Conservation (phyloP, 2,329 filamentous ascomycete species). For the Alternaria hordeiaustralica region DNA sequence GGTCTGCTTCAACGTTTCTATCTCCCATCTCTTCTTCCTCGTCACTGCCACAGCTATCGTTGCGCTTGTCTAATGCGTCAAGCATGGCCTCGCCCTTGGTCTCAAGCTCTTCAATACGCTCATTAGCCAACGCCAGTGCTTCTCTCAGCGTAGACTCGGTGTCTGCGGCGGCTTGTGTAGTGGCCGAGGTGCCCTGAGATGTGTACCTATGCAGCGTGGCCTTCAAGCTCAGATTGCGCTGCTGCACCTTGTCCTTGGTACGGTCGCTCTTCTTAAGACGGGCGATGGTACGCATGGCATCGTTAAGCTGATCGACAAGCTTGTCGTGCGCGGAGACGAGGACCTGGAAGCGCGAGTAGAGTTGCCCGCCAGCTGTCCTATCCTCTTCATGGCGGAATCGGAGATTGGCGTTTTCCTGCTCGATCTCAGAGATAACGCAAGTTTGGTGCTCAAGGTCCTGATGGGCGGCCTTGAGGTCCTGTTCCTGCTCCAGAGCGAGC, state of each 20-base stretch:
- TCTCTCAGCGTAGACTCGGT: constrained; percentile 15
- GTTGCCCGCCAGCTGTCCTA: neutral
- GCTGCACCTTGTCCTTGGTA: constrained; percentile 21
- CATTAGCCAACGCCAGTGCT: constrained; percentile 15
- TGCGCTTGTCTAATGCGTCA: constrained; percentile 10
- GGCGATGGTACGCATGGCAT: constrained; percentile 4
- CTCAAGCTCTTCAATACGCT: constrained; percentile 27
- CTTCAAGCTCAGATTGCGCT: constrained; percentile 24
- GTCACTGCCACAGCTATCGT: constrained; percentile 1
- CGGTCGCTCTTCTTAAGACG: constrained; percentile 24
- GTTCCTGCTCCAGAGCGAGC: constrained; percentile 2
- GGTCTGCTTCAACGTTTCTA: neutral
- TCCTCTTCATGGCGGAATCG: constrained; percentile 2
- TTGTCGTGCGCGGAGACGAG: constrained; percentile 9
- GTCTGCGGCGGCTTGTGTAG: neutral
- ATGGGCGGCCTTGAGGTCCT: neutral
- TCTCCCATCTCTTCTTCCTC: constrained; percentile 6
- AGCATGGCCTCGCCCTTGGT: constrained; percentile 13
- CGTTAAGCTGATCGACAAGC: constrained; percentile 8
- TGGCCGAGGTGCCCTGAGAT: neutral
- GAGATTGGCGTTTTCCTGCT: constrained; percentile 4
- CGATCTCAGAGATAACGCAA: neutral
- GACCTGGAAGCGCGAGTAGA: neutral
- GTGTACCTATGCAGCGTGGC: constrained; percentile 4
- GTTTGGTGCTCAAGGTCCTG: neutral